Conservation (phyloP, 1,284 basidiomycete genomes). For the Cryptococcus sp. region DNA sequence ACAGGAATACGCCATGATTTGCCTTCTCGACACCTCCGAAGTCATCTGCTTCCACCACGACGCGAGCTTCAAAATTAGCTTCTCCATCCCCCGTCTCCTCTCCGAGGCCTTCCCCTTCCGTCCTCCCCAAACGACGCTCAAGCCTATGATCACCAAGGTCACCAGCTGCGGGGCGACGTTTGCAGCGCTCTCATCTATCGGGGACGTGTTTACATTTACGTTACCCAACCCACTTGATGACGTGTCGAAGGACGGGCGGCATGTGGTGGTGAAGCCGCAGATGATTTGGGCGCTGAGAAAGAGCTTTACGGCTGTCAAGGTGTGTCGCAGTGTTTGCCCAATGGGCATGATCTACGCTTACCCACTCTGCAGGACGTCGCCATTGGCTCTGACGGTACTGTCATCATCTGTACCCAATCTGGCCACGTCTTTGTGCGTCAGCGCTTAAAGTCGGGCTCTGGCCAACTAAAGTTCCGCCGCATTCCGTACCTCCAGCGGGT, state of each 20-base stretch:
- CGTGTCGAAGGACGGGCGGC: constrained; percentile 37
- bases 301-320: constrained; percentile 77
- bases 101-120: constrained; percentile 72
- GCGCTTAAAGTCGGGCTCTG: constrained; percentile 55
- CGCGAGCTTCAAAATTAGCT: constrained; percentile 69
- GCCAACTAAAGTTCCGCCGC: constrained; percentile 75
- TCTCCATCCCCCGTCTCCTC: constrained; percentile 67
- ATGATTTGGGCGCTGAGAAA: constrained; percentile 87
- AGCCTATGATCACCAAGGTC: constrained; percentile 74
- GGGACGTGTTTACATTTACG: constrained; percentile 87
- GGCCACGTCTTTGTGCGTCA: constrained; percentile 89
- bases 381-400: constrained; percentile 78
- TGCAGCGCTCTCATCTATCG: constrained; percentile 78
- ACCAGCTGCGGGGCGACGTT: constrained; percentile 76
- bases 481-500: constrained; percentile 81
- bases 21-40: constrained; percentile 68
- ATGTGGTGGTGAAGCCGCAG: constrained; percentile 67
- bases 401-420: constrained; percentile 89
- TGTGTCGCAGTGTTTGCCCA: constrained; percentile 41
- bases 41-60: constrained; percentile 82
- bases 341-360: neutral
- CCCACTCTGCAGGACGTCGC: constrained; percentile 67
- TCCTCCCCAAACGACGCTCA: constrained; percentile 68
- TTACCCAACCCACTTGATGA: constrained; percentile 54
- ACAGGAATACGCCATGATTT: constrained; percentile 75